Conservation (phyloP, 2,329 filamentous ascomycete genomes). For the Neonectria hederae region DNA sequence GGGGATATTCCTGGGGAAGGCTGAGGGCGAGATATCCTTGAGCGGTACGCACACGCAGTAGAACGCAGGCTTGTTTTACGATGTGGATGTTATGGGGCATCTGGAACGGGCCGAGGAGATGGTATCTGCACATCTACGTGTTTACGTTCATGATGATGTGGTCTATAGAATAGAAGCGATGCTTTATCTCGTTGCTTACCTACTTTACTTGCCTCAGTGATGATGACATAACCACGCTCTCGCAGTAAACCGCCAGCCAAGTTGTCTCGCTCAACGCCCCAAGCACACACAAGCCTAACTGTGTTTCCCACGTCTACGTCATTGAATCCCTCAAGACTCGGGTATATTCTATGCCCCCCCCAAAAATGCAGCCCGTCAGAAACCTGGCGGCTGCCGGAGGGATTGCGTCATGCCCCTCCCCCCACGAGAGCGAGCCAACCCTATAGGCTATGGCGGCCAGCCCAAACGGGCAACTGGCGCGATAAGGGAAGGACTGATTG, state of each 20-base stretch:
- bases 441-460: slow-evolving; percentile 13
- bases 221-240: background rate
- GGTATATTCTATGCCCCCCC: slow-evolving; percentile 3
- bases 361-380: slow-evolving; percentile 11
- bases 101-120: background rate
- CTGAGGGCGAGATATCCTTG: background rate
- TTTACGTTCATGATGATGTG: background rate
- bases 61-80: background rate
- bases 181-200: background rate
- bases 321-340: slow-evolving; percentile 5
- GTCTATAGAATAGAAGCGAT: background rate
- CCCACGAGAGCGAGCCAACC: slow-evolving; percentile 3
- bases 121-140: background rate
- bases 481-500: background rate
- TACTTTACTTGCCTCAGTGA: background rate
- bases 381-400: slow-evolving; percentile 9
- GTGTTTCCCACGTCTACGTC: slow-evolving; percentile 12
- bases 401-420: slow-evolving; percentile 21
- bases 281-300: background rate
- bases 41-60: background rate
- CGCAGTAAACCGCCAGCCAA: background rate
- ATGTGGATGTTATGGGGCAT: background rate
- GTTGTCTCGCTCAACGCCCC: background rate
- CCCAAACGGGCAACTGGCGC: slow-evolving; percentile 20
- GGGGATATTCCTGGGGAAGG: background rate